Conservation (phyloP, 139 green algal genomes). For the Edaphochlamys debaryana region DNA sequence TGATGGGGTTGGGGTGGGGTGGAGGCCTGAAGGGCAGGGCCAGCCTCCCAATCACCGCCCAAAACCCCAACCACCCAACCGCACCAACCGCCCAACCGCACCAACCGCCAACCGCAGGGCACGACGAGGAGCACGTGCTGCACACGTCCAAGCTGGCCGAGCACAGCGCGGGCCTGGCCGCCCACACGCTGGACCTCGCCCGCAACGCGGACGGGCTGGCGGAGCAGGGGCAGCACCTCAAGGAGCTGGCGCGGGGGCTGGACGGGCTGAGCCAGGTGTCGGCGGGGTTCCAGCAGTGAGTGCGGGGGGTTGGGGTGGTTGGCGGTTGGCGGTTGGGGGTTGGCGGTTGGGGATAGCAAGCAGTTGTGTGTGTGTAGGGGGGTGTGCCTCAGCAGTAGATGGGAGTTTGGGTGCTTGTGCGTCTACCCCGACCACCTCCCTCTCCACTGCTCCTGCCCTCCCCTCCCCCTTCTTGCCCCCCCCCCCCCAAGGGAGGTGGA, state of each 20-base stretch:
- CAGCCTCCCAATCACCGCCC: neutral
- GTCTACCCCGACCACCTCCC: too few relatives aligned
- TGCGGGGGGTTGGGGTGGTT: neutral
- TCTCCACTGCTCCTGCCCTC: neutral
- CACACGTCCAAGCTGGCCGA: constrained; percentile 36
- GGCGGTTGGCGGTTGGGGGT: neutral
- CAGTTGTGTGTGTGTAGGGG: too few relatives aligned
- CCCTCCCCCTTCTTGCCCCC: too few relatives aligned
- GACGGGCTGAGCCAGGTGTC: constrained; percentile 5
- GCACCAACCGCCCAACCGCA: neutral
- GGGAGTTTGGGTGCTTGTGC: too few relatives aligned
- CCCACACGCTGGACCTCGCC: constrained; percentile 11
- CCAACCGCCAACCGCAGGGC: too few relatives aligned
- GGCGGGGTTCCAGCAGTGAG: constrained; percentile 15
- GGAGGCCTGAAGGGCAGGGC: neutral
- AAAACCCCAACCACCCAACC: too few relatives aligned
- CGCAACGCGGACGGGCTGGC: neutral
- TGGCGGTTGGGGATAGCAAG: neutral
- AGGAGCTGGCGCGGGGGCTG: constrained; percentile 6
- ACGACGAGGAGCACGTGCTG: constrained; percentile 34
- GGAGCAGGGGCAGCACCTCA: neutral
- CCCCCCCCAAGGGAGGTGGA: constrained; percentile 13
- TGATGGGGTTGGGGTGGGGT: neutral
- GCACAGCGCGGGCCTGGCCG: constrained; percentile 4
- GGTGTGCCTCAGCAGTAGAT: too few relatives aligned